Conservation (phyloP, 345 rosid genomes). For the Rubroshorea leprosula region DNA sequence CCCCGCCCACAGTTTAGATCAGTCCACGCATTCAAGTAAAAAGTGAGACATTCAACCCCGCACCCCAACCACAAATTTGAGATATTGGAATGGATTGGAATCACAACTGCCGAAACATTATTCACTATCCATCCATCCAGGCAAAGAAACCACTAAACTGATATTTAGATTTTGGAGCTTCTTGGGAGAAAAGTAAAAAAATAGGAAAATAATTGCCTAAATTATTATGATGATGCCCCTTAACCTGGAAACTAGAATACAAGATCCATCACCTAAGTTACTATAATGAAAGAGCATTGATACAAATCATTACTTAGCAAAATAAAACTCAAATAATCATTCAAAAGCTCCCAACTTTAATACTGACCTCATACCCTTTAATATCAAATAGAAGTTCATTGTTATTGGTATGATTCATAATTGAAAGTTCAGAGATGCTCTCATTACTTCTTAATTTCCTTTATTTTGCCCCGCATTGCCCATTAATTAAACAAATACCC, state of each 20-base stretch:
- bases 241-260: background rate
- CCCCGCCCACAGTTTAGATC: too few species aligned
- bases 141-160: background rate
- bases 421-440: background rate
- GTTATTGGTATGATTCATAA: background rate
- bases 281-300: background rate
- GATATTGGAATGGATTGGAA: background rate
- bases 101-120: too few species aligned
- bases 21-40: too few species aligned
- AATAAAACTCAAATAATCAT: constrained; percentile 5
- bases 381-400: constrained; percentile 4
- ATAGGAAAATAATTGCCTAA: too few species aligned
- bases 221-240: too few species aligned
- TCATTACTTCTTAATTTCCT: too few species aligned
- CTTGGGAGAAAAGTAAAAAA: background rate
- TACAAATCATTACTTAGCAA: too few species aligned
- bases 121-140: background rate
- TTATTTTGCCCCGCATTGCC: background rate
- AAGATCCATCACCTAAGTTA: background rate
- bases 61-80: too few species aligned
- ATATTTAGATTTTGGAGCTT: background rate
- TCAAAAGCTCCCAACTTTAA: constrained; percentile 1
- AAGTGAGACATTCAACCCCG: too few species aligned
- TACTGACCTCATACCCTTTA: constrained; percentile 3
- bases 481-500: background rate